These are phyloP conservation scores for Singerocomus inundabilis DNA, from an alignment of 1,284 basidiomycete genomes.

Conservation along the genomic window DNA sequence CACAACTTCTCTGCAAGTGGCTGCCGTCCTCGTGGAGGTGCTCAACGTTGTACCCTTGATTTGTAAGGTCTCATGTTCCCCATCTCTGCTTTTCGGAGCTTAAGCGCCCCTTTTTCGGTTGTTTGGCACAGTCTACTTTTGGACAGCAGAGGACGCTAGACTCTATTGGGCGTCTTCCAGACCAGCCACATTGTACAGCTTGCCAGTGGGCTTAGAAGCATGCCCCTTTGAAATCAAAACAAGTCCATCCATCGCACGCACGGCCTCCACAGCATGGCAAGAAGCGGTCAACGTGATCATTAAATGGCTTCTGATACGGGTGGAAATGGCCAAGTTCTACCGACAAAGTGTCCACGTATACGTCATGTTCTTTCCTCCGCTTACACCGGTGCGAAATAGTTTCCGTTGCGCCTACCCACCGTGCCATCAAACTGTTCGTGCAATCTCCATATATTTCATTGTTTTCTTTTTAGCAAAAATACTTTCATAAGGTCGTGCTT, in stretches of 20 bases:
- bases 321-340: neutral
- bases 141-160: conserved; percentile 3
- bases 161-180: conserved; percentile 15
- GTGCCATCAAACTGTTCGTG: conserved; percentile 3
- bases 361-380: neutral
- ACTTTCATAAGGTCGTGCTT: neutral
- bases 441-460: neutral
- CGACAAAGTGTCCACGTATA: conserved; percentile 13
- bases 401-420: conserved; percentile 1
- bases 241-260: conserved; percentile 4
- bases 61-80: conserved; percentile 16
- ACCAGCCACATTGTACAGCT: conserved; percentile 25
- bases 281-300: conserved; percentile 4
- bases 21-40: conserved; percentile 17
- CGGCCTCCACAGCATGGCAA: conserved; percentile 25
- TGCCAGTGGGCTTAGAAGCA: conserved; percentile 16
- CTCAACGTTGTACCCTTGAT: conserved; percentile 24
- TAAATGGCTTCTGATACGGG: conserved; percentile 1
- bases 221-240: conserved; percentile 13
- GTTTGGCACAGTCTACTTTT: conserved; percentile 11
- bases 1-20: conserved; percentile 1
- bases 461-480: neutral
- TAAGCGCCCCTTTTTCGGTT: conserved; percentile 31
- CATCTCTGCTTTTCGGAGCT: conserved; percentile 25
- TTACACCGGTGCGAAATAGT: neutral